These are phyloP conservation scores for Coemansia sp. DNA, from an alignment of 192 early-diverging fungal genomes.

Conservation along the genomic window DNA sequence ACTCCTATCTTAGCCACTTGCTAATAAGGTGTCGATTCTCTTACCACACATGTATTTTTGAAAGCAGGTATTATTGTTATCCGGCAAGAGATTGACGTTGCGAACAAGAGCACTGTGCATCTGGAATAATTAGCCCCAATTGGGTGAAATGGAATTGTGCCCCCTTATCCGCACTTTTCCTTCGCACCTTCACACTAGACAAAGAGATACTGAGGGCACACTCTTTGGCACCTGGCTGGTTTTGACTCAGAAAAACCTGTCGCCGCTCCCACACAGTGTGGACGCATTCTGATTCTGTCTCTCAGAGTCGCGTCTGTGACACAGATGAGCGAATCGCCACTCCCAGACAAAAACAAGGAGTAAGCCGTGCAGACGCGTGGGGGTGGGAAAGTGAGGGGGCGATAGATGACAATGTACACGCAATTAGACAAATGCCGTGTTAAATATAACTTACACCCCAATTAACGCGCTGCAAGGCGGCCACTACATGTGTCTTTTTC, in stretches of 20 bases:
- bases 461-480: conserved; percentile 22
- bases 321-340: not conserved
- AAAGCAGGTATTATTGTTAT: not conserved
- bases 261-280: not conserved
- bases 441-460: conserved; percentile 4
- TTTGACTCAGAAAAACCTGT: not conserved
- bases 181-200: not conserved
- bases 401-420: not conserved
- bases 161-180: not conserved
- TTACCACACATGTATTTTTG: not conserved
- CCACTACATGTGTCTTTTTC: not conserved
- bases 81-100: not conserved
- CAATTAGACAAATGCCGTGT: not conserved
- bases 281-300: not conserved
- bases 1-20: not conserved
- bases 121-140: not conserved
- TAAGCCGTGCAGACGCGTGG: not conserved
- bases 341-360: not conserved
- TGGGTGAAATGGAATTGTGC: not conserved
- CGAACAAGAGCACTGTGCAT: not conserved
- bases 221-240: not conserved
- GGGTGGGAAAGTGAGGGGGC: not conserved
- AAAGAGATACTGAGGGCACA: not conserved
- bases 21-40: not conserved
- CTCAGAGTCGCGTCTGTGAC: not conserved